A percentile compares a stretch with the other conserved stretches of the same genome.
These are phyloP conservation scores for Neofusicoccum cordaticola DNA, from an alignment of 2,329 filamentous ascomycete genomes.

Conservation along the genomic window DNA sequence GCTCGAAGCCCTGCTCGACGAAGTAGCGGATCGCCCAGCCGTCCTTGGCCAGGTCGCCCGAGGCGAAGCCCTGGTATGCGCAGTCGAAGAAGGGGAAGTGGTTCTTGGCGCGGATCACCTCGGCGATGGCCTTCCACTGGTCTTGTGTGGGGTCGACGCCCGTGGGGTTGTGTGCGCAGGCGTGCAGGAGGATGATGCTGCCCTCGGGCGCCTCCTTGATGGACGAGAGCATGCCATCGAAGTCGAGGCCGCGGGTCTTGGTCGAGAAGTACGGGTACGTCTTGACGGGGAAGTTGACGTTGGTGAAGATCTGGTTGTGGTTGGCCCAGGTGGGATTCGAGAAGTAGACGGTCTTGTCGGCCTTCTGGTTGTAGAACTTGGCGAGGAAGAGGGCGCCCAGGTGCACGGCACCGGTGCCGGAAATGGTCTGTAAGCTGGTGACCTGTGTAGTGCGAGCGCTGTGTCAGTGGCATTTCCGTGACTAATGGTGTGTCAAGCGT, in stretches of 20 bases:
- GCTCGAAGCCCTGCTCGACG: constrained; percentile 80
- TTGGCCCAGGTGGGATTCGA: constrained; percentile 97
- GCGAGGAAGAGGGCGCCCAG: constrained; percentile 89
- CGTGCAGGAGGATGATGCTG: constrained; percentile 87
- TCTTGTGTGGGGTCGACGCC: constrained; percentile 91
- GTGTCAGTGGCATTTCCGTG: constrained; percentile 15
- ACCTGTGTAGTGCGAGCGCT: constrained; percentile 42
- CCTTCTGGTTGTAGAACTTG: constrained; percentile 73
- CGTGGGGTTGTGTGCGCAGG: constrained; percentile 97
- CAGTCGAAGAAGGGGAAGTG: constrained; percentile 99
- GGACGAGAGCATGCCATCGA: constrained; percentile 77
- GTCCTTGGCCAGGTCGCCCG: constrained; percentile 80
- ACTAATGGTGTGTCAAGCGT: constrained; percentile 3
- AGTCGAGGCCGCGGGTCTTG: constrained; percentile 85
- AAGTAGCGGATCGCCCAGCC: constrained; percentile 94
- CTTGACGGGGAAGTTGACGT: constrained; percentile 74
- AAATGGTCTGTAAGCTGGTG: constrained; percentile 88
- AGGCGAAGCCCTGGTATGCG: constrained; percentile 97
- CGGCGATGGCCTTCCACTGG: constrained; percentile 89
- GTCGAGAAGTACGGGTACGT: constrained; percentile 94
- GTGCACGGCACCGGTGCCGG: constrained; percentile 92
- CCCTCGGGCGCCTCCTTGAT: constrained; percentile 68
- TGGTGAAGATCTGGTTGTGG: constrained; percentile 97
- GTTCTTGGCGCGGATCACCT: constrained; percentile 69
- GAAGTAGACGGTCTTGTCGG: constrained; percentile 76